These are phyloP conservation scores for Myriangium duriaei DNA, from an alignment of 2,329 filamentous ascomycete genomes.

Conservation along the genomic window DNA sequence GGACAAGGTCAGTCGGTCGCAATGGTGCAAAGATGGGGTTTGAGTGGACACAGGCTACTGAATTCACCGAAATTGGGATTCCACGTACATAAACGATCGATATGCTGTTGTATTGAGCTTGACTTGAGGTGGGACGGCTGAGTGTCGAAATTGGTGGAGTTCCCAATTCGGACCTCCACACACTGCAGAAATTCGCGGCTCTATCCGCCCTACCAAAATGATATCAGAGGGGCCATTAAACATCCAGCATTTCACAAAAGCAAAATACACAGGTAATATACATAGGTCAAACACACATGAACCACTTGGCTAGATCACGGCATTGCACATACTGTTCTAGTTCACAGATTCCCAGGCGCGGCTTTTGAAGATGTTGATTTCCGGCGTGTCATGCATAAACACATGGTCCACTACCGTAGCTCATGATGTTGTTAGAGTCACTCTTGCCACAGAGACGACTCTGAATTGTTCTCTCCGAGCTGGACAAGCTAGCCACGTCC, in stretches of 20 bases:
- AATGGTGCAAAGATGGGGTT: no score
- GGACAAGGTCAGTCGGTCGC: neutral
- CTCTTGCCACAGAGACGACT: neutral
- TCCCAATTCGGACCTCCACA: slow-evolving; percentile 7
- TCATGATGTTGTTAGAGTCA: neutral
- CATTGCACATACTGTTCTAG: no score
- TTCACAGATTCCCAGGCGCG: no score
- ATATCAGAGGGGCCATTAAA: neutral
- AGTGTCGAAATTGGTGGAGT: neutral
- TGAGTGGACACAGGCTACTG: no score
- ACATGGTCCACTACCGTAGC: neutral
- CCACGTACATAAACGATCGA: no score
- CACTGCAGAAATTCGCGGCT: slow-evolving; percentile 8
- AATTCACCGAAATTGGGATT: no score
- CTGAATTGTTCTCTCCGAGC: neutral
- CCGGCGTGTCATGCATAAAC: neutral
- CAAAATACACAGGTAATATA: no score
- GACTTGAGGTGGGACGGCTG: neutral
- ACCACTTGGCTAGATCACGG: no score
- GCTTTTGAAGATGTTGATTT: neutral
- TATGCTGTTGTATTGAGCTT: neutral
- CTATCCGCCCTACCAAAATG: slow-evolving; percentile 2
- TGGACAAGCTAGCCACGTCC: neutral
- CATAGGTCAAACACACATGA: no score
- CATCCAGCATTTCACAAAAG: neutral